phyloP scores from a whole-genome alignment of 2,329 filamentous ascomycete genomes.

The Exophiala phaeomuriformis region DNA sequence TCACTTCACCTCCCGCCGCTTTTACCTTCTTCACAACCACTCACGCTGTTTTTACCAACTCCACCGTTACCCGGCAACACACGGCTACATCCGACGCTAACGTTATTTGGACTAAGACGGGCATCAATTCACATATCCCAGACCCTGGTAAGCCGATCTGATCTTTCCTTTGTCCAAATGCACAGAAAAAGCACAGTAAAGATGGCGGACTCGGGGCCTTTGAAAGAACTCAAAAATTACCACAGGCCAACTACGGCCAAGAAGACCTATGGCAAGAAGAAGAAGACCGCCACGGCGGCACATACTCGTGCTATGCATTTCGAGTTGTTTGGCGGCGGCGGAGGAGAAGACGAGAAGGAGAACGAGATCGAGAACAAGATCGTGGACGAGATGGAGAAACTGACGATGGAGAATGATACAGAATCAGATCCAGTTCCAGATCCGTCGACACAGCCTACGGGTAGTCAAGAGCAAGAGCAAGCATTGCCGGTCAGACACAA shows the following conservation, averaged over 20 bases:
- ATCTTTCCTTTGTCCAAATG: conserved; percentile 4
- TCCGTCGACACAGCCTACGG: neutral
- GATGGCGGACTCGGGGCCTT: conserved; percentile 16
- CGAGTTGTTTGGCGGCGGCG: conserved; percentile 20
- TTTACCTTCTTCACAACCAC: neutral
- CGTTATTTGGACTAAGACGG: conserved; percentile 7
- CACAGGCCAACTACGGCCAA: conserved; percentile 13
- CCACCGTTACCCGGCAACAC: neutral
- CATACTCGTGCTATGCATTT: conserved; percentile 16
- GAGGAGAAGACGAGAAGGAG: neutral
- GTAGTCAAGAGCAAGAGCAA: neutral
- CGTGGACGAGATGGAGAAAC: conserved; percentile 18
- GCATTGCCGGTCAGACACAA: conserved; percentile 1
- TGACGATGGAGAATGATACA: conserved; percentile 15
- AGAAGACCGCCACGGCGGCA: conserved; percentile 13
- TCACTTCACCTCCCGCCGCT: neutral
- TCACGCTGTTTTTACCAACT: conserved; percentile 5
- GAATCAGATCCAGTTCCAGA: neutral
- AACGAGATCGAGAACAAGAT: conserved; percentile 10
- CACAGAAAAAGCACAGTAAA: neutral
- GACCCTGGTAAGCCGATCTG: conserved; percentile 1
- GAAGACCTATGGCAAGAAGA: conserved; percentile 26
- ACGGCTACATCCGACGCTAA: conserved; percentile 12
- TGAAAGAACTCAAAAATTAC: conserved; percentile 21
- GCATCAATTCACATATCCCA: conserved; percentile 4